phyloP scores from a whole-genome alignment of 169 alveolate genomes.

The Plasmodium knowlesi region DNA sequence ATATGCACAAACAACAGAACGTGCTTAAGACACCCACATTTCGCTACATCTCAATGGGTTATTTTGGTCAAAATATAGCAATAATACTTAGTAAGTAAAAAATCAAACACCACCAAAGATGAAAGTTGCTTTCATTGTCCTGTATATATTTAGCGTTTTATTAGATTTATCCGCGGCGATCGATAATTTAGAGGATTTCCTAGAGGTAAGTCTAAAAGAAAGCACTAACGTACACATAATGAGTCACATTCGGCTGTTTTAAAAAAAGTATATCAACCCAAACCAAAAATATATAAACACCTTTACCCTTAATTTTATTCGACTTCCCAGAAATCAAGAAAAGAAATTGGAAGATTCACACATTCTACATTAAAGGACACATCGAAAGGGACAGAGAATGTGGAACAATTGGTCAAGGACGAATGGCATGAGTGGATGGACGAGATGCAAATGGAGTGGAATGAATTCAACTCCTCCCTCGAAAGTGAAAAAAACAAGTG shows the following conservation, averaged over 20 bases:
- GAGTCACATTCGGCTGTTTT: background rate
- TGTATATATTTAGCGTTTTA: background rate
- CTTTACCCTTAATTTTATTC: background rate
- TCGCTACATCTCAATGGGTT: background rate
- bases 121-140: background rate
- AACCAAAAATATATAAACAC: background rate
- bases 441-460: constrained; percentile 6
- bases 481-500: constrained; percentile 22
- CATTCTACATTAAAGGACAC: background rate
- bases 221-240: background rate
- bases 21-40: background rate
- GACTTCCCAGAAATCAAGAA: background rate
- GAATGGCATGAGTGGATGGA: constrained; percentile 21
- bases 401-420: background rate
- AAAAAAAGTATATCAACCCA: background rate
- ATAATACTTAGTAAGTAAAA: background rate
- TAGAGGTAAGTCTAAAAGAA: background rate
- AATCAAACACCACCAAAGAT: background rate
- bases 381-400: background rate
- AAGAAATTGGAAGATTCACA: background rate
- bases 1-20: background rate
- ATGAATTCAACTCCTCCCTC: background rate
- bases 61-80: background rate
- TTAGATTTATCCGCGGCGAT: background rate
- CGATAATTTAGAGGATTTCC: background rate